These are phyloP conservation scores for Jatropha multifida DNA, from an alignment of 441 rosid species.

Conservation along the genomic window DNA sequence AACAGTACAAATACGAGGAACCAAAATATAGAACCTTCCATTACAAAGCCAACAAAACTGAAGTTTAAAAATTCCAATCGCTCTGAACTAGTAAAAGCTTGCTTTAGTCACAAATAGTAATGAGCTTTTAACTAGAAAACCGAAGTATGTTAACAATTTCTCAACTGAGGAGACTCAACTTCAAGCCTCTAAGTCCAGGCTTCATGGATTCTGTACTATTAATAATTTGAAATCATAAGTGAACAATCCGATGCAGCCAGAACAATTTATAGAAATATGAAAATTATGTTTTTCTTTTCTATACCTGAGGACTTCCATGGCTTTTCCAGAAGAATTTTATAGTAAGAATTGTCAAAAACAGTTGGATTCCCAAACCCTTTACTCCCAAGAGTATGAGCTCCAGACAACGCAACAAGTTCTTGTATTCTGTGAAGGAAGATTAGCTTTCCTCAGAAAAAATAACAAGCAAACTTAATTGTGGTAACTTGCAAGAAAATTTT, in stretches of 20 bases:
- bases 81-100: neutral
- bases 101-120: neutral
- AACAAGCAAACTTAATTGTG: neutral
- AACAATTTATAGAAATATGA: neutral
- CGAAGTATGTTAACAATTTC: too few species aligned
- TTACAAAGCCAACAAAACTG: neutral
- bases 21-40: neutral
- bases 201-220: too few species aligned
- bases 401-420: constrained; percentile 80
- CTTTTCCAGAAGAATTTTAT: constrained; percentile 71
- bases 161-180: too few species aligned
- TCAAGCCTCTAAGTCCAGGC: too few species aligned
- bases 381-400: constrained; percentile 87
- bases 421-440: constrained; percentile 48
- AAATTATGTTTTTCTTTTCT: neutral
- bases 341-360: constrained; percentile 79
- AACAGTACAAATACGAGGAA: neutral
- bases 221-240: neutral
- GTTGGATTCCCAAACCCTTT: constrained; percentile 85
- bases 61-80: neutral
- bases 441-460: constrained; percentile 9
- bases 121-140: too few species aligned
- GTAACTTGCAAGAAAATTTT: neutral
- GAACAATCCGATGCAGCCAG: neutral
- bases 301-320: constrained; percentile 79